Conservation (phyloP, 768 basidiomycete species). For the Neoboletus brunneissimus region DNA sequence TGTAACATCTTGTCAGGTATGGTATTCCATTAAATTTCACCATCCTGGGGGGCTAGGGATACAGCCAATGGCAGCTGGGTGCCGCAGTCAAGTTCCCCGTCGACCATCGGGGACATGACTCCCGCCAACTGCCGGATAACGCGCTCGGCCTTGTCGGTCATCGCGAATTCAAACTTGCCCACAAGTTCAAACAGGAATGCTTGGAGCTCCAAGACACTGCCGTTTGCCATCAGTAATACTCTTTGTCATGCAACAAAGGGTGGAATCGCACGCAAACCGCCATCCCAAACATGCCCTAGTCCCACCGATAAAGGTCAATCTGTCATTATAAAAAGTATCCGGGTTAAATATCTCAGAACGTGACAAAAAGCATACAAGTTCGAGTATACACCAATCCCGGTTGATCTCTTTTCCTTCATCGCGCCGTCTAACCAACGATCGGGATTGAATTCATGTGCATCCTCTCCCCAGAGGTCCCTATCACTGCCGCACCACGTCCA, state of each 20-base stretch:
- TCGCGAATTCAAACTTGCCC: constrained; percentile 48
- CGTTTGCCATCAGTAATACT: neutral
- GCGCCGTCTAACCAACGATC: constrained; percentile 10
- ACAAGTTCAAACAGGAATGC: constrained; percentile 53
- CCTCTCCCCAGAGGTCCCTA: constrained; percentile 27
- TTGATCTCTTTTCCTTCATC: neutral
- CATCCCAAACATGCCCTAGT: constrained; percentile 25
- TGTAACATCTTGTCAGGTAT: neutral
- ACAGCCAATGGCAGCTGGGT: constrained; percentile 29
- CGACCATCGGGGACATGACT: constrained; percentile 36
- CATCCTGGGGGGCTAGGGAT: constrained; percentile 10
- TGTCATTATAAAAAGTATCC: neutral
- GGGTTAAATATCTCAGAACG: neutral
- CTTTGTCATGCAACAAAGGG: neutral
- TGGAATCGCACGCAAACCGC: constrained; percentile 25
- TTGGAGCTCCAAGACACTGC: constrained; percentile 48
- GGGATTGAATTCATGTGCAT: constrained; percentile 24
- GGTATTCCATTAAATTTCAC: neutral
- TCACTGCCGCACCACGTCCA: constrained; percentile 1
- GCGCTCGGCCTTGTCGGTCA: constrained; percentile 28
- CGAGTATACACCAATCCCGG: constrained; percentile 16
- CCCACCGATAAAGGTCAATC: constrained; percentile 20
- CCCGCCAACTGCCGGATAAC: constrained; percentile 29
- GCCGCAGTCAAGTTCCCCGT: constrained; percentile 31
- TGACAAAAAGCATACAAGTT: constrained; percentile 4